These are phyloP conservation scores for Gaertneriomyces semiglobifer DNA, from an alignment of 192 early-diverging fungal species.

Conservation along the genomic window DNA sequence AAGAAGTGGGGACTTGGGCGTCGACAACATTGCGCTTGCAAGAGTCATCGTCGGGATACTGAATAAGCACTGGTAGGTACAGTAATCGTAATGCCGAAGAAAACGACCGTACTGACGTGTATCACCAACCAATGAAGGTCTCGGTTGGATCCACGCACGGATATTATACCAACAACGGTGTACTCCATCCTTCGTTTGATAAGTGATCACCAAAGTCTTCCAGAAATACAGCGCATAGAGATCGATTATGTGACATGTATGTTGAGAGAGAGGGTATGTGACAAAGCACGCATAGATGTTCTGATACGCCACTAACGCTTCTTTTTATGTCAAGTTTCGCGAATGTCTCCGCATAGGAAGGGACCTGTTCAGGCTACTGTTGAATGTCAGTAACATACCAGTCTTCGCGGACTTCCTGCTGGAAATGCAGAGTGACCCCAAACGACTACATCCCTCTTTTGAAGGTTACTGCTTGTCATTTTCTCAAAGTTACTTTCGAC, in stretches of 20 bases:
- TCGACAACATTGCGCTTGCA: conserved; percentile 17
- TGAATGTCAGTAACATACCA: background rate
- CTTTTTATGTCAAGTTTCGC: conserved; percentile 4
- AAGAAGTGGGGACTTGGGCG: conserved; percentile 7
- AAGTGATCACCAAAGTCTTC: conserved; percentile 6
- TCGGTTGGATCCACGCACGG: background rate
- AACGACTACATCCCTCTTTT: conserved; percentile 9
- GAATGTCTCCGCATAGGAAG: conserved; percentile 21
- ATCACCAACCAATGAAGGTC: background rate
- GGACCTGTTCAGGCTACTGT: conserved; percentile 14
- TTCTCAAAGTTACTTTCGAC: too few relatives aligned
- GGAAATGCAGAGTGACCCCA: conserved; percentile 8
- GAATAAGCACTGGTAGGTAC: conserved; percentile 9
- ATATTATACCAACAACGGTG: conserved; percentile 12
- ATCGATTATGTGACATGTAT: conserved; percentile 16
- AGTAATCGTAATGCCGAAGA: background rate
- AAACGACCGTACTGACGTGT: background rate
- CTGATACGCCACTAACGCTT: background rate
- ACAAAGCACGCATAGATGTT: background rate
- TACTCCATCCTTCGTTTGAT: conserved; percentile 20
- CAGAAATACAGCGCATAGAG: conserved; percentile 5
- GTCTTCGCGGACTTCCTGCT: conserved; percentile 3
- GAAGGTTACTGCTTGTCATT: conserved; percentile 1
- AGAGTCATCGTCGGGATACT: conserved; percentile 10
- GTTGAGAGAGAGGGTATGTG: conserved; percentile 19